Base-by-base conservation (phyloP, 2,329 filamentous ascomycete genomes). In the Aspergillus ibericus region DNA sequence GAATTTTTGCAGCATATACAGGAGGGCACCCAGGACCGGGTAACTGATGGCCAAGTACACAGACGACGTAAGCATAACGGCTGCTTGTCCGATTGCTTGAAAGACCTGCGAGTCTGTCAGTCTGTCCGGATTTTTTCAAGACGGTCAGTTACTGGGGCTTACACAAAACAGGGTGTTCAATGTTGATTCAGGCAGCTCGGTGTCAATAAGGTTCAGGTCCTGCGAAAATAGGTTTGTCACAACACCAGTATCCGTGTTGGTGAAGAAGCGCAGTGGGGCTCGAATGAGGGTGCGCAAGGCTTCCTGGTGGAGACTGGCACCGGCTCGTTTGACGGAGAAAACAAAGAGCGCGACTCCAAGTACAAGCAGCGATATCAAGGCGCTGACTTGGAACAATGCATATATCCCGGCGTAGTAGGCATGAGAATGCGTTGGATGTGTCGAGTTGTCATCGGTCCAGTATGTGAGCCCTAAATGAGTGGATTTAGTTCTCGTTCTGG, bases 211-310 rank as follows among this genome's bases (percentile, higher is more conserved):
- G 53, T 75, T 69, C 4, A 81, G 68, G 66, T 82, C 80, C 59
- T 81, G 79, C n/a, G 73, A 77, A 64, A 82, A 82, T 20, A 77
- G 68, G 59, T 82, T 82, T n/a, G 77, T 68, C 2, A 74, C 78
- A 13, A 77, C 70, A n/a, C 79, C 79, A 12, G 74, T 75, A 60
- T 81, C 78, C 0, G 76, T 79, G 2, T 70, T 72, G 0, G 75
- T 68, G 56, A 81, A 79, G 66, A 80, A 81, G 1, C 70, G 72
- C 64, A 79, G 68, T 18, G 75, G 73, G 18, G 77, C 76, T 34
- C 66, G 68, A 38, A 63, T 47, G 16, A 63, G 47, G 10, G 59
- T 63, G 15, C 40, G 38, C 47, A 73, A 56, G 18, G 61, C 62
- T 15, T 64, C 56, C 4, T 63, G 53, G 40, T 72, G 70, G 10